phyloP scores from a whole-genome alignment of 2,329 filamentous ascomycete genomes.

The Cladosporium velox region DNA sequence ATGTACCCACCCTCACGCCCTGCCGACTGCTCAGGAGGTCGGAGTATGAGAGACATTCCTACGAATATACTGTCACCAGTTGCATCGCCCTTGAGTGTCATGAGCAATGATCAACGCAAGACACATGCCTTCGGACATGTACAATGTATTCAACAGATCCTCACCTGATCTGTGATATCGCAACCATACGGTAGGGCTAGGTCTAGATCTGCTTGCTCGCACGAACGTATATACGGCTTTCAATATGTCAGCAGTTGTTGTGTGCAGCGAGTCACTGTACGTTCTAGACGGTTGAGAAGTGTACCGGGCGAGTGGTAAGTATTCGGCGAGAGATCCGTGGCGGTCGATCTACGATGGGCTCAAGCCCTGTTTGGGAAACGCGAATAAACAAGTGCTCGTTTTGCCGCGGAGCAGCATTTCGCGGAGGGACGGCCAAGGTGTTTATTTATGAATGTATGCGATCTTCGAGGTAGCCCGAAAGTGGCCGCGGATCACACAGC shows the following conservation, averaged over 20 bases:
- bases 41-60: background rate
- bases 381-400: background rate
- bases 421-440: background rate
- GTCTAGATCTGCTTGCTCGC: background rate
- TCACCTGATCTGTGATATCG: background rate
- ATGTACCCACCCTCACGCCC: background rate
- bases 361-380: background rate
- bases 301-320: background rate
- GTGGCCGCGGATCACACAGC: conserved; percentile 4
- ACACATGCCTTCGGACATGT: background rate
- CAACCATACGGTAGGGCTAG: background rate
- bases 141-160: background rate
- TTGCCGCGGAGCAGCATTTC: background rate
- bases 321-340: conserved; percentile 1
- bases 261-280: background rate
- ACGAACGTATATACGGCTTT: background rate
- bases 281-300: background rate
- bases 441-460: background rate
- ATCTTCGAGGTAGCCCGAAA: background rate
- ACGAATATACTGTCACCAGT: background rate
- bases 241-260: background rate
- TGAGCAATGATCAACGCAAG: background rate
- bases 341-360: background rate
- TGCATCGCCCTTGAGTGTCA: background rate
- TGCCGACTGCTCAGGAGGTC: background rate